Percentiles rank a stretch among this genome's conserved stretches.
These are phyloP conservation scores for Physcia stellaris DNA, from an alignment of 495 filamentous ascomycete genomes.

Conservation along the genomic window DNA sequence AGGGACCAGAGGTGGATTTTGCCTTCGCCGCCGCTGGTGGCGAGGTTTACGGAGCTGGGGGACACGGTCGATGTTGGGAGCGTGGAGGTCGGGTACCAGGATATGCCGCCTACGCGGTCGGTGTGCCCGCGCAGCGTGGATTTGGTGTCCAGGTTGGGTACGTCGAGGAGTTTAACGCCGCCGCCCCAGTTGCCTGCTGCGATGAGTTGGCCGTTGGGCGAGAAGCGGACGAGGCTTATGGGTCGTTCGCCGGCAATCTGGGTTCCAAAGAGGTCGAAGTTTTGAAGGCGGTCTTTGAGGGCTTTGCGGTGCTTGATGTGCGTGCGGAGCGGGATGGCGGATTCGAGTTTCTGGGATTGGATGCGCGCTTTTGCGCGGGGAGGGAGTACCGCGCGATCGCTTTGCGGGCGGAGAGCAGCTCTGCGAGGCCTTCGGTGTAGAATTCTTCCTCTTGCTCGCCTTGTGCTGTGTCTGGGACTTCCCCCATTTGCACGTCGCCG, in stretches of 20 bases:
- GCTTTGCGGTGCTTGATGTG: conserved; percentile 84
- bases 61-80: conserved; percentile 55
- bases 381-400: conserved; percentile 78
- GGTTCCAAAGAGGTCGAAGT: conserved; percentile 80
- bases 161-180: conserved; percentile 68
- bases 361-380: conserved; percentile 64
- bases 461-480: conserved; percentile 25
- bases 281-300: conserved; percentile 69
- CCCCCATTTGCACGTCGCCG: conserved; percentile 52
- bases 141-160: conserved; percentile 69
- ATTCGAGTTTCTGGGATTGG: conserved; percentile 61
- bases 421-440: conserved; percentile 69
- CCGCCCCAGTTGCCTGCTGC: conserved; percentile 89
- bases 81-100: conserved; percentile 82
- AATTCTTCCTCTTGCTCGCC: conserved; percentile 86
- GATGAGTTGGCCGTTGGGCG: conserved; percentile 69
- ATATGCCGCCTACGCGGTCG: conserved; percentile 75
- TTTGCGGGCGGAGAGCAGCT: conserved; percentile 62
- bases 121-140: conserved; percentile 65
- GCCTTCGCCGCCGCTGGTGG: conserved; percentile 83
- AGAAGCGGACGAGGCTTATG: conserved; percentile 79
- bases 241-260: conserved; percentile 86
- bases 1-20: conserved; percentile 86
- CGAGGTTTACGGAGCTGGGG: conserved; percentile 63
- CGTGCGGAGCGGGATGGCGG: conserved; percentile 67